Evolutionary conservation across 2,329 filamentous ascomycete genomes (phyloP).

Genomic region (Ophiosphaerella korrae): DNA sequence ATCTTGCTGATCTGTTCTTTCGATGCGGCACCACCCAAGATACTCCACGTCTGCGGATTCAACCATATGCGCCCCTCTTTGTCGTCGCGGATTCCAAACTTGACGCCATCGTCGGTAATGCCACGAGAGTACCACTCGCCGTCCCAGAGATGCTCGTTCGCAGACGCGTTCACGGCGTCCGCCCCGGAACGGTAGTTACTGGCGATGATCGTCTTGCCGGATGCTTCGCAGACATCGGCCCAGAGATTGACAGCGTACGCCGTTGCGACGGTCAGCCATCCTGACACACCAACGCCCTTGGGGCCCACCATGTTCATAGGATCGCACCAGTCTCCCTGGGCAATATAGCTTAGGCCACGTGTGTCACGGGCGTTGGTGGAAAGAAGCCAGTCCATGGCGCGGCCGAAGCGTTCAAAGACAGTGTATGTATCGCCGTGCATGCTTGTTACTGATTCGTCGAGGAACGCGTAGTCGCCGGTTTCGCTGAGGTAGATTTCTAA

Average conservation of each 20-base stretch:
- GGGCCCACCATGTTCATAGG: slow-evolving; percentile 68
- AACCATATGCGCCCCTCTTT: slow-evolving; percentile 63
- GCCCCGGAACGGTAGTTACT: slow-evolving; percentile 54
- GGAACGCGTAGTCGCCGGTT: slow-evolving; percentile 59
- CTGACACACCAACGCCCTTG: slow-evolving; percentile 62
- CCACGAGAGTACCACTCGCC: slow-evolving; percentile 63
- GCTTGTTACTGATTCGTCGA: slow-evolving; percentile 52
- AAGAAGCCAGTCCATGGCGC: slow-evolving; percentile 64
- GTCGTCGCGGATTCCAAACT: slow-evolving; percentile 59
- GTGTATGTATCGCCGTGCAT: slow-evolving; percentile 55
- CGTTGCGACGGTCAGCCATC: slow-evolving; percentile 63
- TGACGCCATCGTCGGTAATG: slow-evolving; percentile 61
- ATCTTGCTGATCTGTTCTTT: slow-evolving; percentile 52
- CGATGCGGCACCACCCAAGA: slow-evolving; percentile 59
- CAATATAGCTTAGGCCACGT: slow-evolving; percentile 62
- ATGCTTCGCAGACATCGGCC: slow-evolving; percentile 58
- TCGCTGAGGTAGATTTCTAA: slow-evolving; percentile 62
- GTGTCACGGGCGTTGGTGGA: slow-evolving; percentile 53
- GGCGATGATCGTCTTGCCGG: slow-evolving; percentile 49
- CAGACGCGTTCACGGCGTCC: slow-evolving; percentile 55
- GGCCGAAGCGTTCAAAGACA: slow-evolving; percentile 60
- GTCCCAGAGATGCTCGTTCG: slow-evolving; percentile 61
- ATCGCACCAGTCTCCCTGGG: slow-evolving; percentile 66
- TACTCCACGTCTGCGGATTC: slow-evolving; percentile 62
- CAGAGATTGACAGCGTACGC: slow-evolving; percentile 60